phyloP scores from a whole-genome alignment of 345 rosid genomes.

The Draba incana region DNA sequence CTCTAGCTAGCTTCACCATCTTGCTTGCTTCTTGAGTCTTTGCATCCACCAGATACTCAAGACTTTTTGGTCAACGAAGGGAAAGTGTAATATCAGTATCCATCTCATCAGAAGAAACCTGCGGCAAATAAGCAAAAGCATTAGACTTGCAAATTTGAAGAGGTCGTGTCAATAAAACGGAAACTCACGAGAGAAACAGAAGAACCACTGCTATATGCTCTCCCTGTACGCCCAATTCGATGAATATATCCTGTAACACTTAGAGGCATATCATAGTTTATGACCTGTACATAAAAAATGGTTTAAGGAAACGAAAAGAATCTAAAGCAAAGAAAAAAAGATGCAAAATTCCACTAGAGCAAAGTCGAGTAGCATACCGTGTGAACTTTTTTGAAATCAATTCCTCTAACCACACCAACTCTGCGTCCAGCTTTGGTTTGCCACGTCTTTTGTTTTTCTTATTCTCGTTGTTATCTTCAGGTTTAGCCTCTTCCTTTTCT shows the following conservation, averaged over 20 bases:
- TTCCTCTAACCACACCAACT: slow-evolving; percentile 97
- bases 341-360: background rate
- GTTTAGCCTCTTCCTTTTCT: slow-evolving; percentile 56
- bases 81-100: too few species aligned
- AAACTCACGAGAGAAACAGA: slow-evolving; percentile 80
- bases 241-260: slow-evolving; percentile 75
- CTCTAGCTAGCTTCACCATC: slow-evolving; percentile 78
- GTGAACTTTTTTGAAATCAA: slow-evolving; percentile 88
- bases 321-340: background rate
- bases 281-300: slow-evolving; percentile 52
- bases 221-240: slow-evolving; percentile 94
- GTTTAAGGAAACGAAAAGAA: slow-evolving; percentile 5
- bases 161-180: background rate
- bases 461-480: slow-evolving; percentile 43
- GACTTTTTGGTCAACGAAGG: too few species aligned
- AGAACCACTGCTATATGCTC: slow-evolving; percentile 74
- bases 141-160: background rate
- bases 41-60: slow-evolving; percentile 68
- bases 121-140: too few species aligned
- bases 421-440: slow-evolving; percentile 71
- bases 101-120: too few species aligned
- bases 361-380: slow-evolving; percentile 55
- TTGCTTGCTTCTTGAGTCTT: slow-evolving; percentile 85
- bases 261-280: slow-evolving; percentile 86
- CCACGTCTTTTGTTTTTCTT: slow-evolving; percentile 51